Base-by-base conservation (phyloP, 768 basidiomycete genomes). In the Boletus eberwhitei region DNA sequence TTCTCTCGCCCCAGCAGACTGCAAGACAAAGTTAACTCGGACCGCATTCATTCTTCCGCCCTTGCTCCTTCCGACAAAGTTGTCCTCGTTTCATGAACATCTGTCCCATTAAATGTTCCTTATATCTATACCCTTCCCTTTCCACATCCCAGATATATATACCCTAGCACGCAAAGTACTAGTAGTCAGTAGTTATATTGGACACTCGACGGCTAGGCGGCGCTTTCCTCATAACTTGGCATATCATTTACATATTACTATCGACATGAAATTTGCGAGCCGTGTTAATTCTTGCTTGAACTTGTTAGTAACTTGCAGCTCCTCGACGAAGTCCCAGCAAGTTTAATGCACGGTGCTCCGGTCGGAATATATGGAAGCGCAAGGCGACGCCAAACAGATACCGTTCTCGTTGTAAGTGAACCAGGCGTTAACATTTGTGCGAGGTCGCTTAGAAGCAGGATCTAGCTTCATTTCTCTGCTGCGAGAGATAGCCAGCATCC, bases 401-500 rank as follows among this genome's bases (percentile, higher is more conserved):
- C 73, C 78, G 1, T 79, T 79, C 54, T 72, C 77, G 14, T 79
- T 78, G 78, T 77, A 57, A 59, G 78, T 71, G 22, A 26, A 49
- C 40, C 24, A 39, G 14, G 4, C 31, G 17, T 45, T 44, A 19
- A 36, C 31, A 6, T 47, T 31, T 34, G 16, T 38, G 31, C 37
- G 24, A 41, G 8, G 16, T 45, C 43, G 31, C 51, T 26, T 63
- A 35, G 46, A 53, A 43, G 35, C 44, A 43, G 29, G 42, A 37
- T 32, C 19, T 54, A 84, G 82, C 59, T 79, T 84, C 54, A 73
- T 75, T 48, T 80, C 79, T 17, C 68, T 84, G 12, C 61, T 83
- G 38, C 75, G 73, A 48, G 75, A 78, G 63, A 77, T 82, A 47
- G 71, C 72, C 61, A 59, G 67, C 60, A 54, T 61, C 57, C 50